These are phyloP conservation scores for Cystobasidium onofrii DNA, from an alignment of 768 basidiomycete genomes.

Conservation along the genomic window DNA sequence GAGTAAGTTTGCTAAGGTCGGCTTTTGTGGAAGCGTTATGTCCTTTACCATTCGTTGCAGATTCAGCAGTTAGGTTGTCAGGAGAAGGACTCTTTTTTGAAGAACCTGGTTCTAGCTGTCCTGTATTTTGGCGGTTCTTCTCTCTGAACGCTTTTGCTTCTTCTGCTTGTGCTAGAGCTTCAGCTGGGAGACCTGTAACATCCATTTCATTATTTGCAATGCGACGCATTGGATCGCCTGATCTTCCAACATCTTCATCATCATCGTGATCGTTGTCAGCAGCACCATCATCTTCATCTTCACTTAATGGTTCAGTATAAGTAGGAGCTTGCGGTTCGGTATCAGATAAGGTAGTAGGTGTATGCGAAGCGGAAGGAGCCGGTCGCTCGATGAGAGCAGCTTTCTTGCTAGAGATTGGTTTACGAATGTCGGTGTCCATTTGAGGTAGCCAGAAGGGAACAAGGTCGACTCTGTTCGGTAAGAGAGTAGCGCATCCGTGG, in stretches of 20 bases:
- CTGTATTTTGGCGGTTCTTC: constrained; percentile 49
- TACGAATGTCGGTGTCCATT: constrained; percentile 91
- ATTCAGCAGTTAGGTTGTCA: constrained; percentile 1
- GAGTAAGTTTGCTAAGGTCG: constrained; percentile 49
- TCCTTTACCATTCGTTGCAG: background rate
- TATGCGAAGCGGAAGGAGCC: constrained; percentile 42
- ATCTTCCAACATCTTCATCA: constrained; percentile 46
- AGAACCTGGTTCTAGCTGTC: constrained; percentile 6
- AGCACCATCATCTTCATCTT: constrained; percentile 83
- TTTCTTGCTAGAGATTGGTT: constrained; percentile 64
- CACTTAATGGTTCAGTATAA: constrained; percentile 86
- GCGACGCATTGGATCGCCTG: constrained; percentile 34
- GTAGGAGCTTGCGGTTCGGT: constrained; percentile 49
- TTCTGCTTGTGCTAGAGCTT: constrained; percentile 55
- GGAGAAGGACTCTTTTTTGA: background rate
- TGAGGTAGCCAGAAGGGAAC: constrained; percentile 99
- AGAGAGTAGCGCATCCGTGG: constrained; percentile 85
- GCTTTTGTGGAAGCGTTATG: constrained; percentile 49
- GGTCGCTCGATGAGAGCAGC: constrained; percentile 57
- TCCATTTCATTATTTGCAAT: constrained; percentile 74
- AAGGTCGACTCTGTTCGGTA: constrained; percentile 85
- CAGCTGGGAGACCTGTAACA: constrained; percentile 63
- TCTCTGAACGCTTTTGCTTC: constrained; percentile 83
- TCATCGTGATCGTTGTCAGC: background rate
- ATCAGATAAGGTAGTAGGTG: constrained; percentile 45